A percentile compares a stretch with the other conserved stretches of the same genome.
Evolutionary conservation across 306 rosid genomes (phyloP).

Genomic region (Hippophae gyantsensis): DNA sequence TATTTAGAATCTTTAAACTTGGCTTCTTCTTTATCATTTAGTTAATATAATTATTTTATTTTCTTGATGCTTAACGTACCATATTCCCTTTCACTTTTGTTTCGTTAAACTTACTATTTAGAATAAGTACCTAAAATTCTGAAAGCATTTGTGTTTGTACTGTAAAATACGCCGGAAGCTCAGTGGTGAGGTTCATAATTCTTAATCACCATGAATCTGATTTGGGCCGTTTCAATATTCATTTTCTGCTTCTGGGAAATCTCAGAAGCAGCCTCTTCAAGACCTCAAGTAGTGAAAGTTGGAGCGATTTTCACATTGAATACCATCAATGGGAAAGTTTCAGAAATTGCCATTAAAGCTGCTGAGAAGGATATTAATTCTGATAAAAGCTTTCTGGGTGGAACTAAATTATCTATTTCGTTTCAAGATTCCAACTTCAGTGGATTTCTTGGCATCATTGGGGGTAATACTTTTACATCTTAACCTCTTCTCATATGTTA

Average conservation of each 20-base stretch:
- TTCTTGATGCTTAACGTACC: too few species aligned
- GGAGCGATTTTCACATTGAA: slow-evolving; percentile 34
- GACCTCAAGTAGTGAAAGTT: slow-evolving; percentile 30
- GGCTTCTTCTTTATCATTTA: too few species aligned
- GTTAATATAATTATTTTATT: too few species aligned
- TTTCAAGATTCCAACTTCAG: slow-evolving; percentile 36
- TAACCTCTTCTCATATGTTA: background rate
- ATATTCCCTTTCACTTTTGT: too few species aligned
- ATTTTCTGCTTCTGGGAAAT: slow-evolving; percentile 22
- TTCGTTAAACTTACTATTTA: too few species aligned
- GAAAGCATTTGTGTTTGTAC: too few species aligned
- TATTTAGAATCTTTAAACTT: too few species aligned
- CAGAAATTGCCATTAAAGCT: slow-evolving; percentile 37
- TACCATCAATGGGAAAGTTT: slow-evolving; percentile 37
- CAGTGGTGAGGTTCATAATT: background rate
- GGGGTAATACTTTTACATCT: slow-evolving; percentile 25
- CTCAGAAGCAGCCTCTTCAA: slow-evolving; percentile 26
- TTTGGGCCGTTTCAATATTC: slow-evolving; percentile 25
- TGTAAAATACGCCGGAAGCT: background rate
- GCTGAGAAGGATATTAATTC: slow-evolving; percentile 44
- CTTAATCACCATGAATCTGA: slow-evolving; percentile 17
- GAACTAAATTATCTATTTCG: slow-evolving; percentile 32
- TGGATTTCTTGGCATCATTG: slow-evolving; percentile 42
- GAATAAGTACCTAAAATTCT: too few species aligned
- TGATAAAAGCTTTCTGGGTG: slow-evolving; percentile 36